These are phyloP conservation scores for Diutina sp. DNA, from an alignment of 1,139 yeast species.

Conservation along the genomic window DNA sequence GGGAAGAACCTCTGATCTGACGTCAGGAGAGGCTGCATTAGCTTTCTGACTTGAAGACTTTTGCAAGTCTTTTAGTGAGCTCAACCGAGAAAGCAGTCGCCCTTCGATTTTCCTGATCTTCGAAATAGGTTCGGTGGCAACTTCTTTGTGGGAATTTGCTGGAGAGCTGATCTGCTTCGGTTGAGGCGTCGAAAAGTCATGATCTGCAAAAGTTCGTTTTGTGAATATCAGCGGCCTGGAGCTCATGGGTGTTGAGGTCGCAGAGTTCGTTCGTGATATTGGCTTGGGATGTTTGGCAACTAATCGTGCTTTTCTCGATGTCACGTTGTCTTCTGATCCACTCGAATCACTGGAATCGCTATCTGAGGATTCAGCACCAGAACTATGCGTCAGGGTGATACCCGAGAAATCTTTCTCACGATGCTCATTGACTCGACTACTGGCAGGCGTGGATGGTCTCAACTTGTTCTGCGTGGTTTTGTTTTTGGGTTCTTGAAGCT, in stretches of 20 bases:
- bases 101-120: background rate
- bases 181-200: background rate
- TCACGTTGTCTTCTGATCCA: background rate
- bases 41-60: background rate
- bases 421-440: background rate
- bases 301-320: background rate
- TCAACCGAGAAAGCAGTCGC: background rate
- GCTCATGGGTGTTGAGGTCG: background rate
- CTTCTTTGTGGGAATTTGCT: background rate
- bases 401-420: background rate
- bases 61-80: background rate
- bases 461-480: background rate
- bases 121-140: background rate
- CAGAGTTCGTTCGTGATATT: background rate
- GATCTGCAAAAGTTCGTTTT: background rate
- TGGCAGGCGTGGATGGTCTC: background rate
- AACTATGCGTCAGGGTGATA: background rate
- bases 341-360: background rate
- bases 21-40: background rate
- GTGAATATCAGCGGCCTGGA: background rate
- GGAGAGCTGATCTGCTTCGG: background rate
- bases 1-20: background rate
- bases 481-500: background rate
- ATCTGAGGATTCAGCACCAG: background rate
- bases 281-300: slow-evolving; percentile 1